A percentile compares a stretch with the other conserved stretches of the same genome.
phyloP scores from a whole-genome alignment of 164 flowering plant species.

The Buxus sempervirens region DNA sequence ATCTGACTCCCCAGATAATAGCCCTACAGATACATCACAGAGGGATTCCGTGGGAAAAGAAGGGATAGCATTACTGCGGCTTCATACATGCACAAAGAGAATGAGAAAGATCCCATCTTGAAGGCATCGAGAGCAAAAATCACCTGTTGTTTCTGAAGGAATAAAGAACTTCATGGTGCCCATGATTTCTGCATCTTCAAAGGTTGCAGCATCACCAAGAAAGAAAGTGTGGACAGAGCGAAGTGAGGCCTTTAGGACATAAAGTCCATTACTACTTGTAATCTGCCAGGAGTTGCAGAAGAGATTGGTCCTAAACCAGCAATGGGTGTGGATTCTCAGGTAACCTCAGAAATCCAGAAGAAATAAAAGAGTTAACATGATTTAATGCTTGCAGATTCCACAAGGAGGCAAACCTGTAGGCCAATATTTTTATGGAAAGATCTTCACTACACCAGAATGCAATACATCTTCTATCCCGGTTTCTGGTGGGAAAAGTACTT shows the following conservation, averaged over 20 bases:
- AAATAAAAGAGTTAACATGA: conserved; percentile 7
- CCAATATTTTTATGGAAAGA: too few species aligned
- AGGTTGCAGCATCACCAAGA: conserved; percentile 58
- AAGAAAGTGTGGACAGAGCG: conserved; percentile 61
- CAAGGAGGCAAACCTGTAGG: neutral
- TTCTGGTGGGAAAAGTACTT: neutral
- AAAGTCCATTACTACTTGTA: conserved; percentile 10
- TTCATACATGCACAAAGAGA: conserved; percentile 48
- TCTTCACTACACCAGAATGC: neutral
- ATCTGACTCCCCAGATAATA: conserved; percentile 54
- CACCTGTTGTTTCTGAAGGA: conserved; percentile 47
- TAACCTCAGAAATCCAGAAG: conserved; percentile 10
- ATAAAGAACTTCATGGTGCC: conserved; percentile 80
- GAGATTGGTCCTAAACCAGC: conserved; percentile 19
- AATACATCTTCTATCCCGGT: neutral
- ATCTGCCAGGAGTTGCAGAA: conserved; percentile 5
- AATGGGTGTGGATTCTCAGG: conserved; percentile 11
- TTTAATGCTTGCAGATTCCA: conserved; percentile 3
- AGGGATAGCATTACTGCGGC: conserved; percentile 10
- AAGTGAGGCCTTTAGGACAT: too few species aligned
- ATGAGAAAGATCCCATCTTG: conserved; percentile 36
- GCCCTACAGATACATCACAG: conserved; percentile 57
- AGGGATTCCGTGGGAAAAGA: conserved; percentile 37
- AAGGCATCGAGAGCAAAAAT: conserved; percentile 27
- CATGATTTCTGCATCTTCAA: conserved; percentile 78